A percentile compares a stretch with the other conserved stretches of the same genome.
phyloP scores from a whole-genome alignment of 345 rosid species.

The Isatis tinctoria region DNA sequence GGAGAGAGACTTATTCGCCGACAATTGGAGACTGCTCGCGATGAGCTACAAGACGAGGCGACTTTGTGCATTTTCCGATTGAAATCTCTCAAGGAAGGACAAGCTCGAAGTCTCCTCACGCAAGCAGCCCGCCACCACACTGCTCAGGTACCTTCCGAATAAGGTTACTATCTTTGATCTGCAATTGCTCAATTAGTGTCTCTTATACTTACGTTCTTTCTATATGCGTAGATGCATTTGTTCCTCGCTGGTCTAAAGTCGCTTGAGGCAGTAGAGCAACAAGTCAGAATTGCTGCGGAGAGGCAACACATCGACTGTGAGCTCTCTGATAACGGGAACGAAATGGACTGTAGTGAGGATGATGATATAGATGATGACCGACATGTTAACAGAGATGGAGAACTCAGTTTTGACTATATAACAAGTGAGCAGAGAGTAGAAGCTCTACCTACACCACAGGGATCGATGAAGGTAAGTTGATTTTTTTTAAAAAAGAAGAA shows the following conservation, averaged over 20 bases:
- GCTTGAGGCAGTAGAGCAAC: constrained; percentile 78
- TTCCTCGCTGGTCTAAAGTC: constrained; percentile 73
- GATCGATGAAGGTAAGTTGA: constrained; percentile 82
- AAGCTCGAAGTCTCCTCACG: constrained; percentile 82
- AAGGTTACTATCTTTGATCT: not conserved
- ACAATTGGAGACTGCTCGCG: constrained; percentile 70
- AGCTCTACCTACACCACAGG: constrained; percentile 41
- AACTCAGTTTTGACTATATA: constrained; percentile 84
- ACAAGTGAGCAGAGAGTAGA: constrained; percentile 47
- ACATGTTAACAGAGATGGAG: constrained; percentile 55
- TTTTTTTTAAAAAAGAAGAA: too few relatives aligned
- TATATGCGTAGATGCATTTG: constrained; percentile 58
- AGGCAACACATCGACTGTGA: constrained; percentile 80
- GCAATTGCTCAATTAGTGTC: not conserved
- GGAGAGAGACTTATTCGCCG: constrained; percentile 53
- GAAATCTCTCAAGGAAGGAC: constrained; percentile 93
- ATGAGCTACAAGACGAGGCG: constrained; percentile 76
- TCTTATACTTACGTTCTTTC: constrained; percentile 8
- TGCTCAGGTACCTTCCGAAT: constrained; percentile 65
- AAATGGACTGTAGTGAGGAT: constrained; percentile 51
- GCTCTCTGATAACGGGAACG: constrained; percentile 65
- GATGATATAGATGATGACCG: constrained; percentile 35
- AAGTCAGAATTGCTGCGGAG: constrained; percentile 59
- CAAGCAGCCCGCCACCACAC: constrained; percentile 96
- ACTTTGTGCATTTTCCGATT: constrained; percentile 76